A percentile compares a stretch with the other conserved stretches of the same genome.
These are phyloP conservation scores for Pseudisothecium myosuroides DNA, from an alignment of 225 moss, liverwort and hornwort genomes.

Conservation along the genomic window DNA sequence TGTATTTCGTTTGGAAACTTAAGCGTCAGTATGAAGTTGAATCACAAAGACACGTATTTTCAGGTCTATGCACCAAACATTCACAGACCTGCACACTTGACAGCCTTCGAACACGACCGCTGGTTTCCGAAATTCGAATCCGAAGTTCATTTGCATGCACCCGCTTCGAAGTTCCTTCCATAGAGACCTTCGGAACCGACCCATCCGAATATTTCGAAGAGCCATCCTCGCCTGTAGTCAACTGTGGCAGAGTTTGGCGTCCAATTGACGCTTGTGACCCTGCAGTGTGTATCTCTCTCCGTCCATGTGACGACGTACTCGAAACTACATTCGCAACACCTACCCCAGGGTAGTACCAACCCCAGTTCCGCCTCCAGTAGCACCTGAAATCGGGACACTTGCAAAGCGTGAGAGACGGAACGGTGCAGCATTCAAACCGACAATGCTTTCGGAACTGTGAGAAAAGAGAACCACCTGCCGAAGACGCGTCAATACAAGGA, in stretches of 20 bases:
- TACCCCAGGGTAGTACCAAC: background rate
- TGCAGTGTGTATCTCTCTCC: background rate
- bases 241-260: background rate
- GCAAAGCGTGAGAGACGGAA: background rate
- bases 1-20: background rate
- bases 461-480: constrained; percentile 4
- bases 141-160: background rate
- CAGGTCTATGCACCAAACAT: background rate
- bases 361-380: background rate
- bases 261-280: constrained; percentile 23
- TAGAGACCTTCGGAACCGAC: background rate
- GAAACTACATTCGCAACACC: background rate
- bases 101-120: background rate
- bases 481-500: background rate
- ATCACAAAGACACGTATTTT: background rate
- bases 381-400: background rate
- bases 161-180: background rate
- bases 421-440: background rate
- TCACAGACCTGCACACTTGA: constrained; percentile 19
- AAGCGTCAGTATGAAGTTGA: background rate
- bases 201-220: background rate
- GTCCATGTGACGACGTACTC: constrained; percentile 6
- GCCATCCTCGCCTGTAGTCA: background rate
- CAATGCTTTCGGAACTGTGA: background rate
- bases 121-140: background rate